Percentiles rank a stretch among this genome's conserved stretches.
Evolutionary conservation across 306 rosid species (phyloP).

Genomic region (Inga leiocalycina): DNA sequence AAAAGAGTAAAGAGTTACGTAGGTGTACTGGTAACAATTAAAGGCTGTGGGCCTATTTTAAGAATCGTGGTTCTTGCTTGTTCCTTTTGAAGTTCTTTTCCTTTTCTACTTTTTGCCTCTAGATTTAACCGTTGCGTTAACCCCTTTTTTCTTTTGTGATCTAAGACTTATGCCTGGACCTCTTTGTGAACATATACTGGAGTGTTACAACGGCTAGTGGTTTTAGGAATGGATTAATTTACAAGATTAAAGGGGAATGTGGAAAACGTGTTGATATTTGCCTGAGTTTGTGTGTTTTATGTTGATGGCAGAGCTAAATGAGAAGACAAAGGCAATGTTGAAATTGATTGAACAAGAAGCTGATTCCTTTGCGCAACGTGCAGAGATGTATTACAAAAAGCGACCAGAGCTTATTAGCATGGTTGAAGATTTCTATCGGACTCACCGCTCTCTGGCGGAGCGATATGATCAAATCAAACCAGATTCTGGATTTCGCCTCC

Average conservation of each 20-base stretch:
- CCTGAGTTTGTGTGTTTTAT: constrained; percentile 6
- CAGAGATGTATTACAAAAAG: constrained; percentile 91
- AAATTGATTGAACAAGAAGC: constrained; percentile 78
- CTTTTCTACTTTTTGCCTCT: constrained; percentile 27
- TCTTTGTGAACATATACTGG: neutral
- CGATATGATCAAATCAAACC: constrained; percentile 68
- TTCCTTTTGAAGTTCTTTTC: constrained; percentile 29
- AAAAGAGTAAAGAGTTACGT: constrained; percentile 24
- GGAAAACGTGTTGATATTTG: constrained; percentile 19
- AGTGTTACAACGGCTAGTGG: neutral
- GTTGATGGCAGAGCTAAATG: constrained; percentile 61
- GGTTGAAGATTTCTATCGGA: constrained; percentile 86
- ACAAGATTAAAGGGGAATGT: neutral
- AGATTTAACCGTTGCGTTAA: constrained; percentile 23
- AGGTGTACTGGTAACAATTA: constrained; percentile 19
- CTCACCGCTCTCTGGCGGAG: constrained; percentile 75
- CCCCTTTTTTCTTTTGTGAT: neutral
- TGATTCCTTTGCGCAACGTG: constrained; percentile 87
- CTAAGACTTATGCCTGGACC: constrained; percentile 7
- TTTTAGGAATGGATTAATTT: neutral
- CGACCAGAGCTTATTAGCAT: constrained; percentile 78
- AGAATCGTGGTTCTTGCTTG: neutral
- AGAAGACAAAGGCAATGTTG: constrained; percentile 70
- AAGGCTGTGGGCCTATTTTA: constrained; percentile 32
- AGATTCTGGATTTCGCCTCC: constrained; percentile 52